A percentile compares a stretch with the other conserved stretches of the same genome.
These are phyloP conservation scores for Senna siamea DNA, from an alignment of 306 rosid species.

Conservation along the genomic window DNA sequence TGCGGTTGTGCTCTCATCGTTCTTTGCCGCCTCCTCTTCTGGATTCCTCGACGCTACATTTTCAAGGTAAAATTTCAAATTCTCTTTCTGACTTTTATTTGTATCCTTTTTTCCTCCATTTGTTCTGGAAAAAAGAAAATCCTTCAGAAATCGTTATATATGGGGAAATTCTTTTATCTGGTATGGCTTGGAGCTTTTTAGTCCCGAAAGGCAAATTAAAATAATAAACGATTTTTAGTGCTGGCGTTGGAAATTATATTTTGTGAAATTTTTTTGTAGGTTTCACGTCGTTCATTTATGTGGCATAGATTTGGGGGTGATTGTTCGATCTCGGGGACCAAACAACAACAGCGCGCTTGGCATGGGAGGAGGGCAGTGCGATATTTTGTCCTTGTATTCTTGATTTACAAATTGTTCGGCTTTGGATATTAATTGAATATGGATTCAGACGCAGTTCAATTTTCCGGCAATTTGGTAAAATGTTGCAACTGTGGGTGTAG, in stretches of 20 bases:
- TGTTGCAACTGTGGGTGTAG: conserved; percentile 72
- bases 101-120: not conserved
- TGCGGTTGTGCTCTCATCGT: conserved; percentile 35
- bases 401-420: conserved; percentile 43
- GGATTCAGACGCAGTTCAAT: conserved; percentile 61
- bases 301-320: conserved; percentile 45
- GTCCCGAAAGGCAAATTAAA: too few species aligned
- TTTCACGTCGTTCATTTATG: conserved; percentile 1
- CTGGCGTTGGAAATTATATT: not conserved
- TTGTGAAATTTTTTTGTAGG: conserved; percentile 15
- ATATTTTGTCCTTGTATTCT: conserved; percentile 31
- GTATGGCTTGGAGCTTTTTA: too few species aligned
- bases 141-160: not conserved
- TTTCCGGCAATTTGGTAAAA: conserved; percentile 60
- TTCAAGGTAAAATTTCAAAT: conserved; percentile 48
- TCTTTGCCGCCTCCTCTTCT: conserved; percentile 34
- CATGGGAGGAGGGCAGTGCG: conserved; percentile 42
- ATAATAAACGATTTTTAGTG: not conserved
- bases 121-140: not conserved
- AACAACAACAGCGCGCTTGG: conserved; percentile 29
- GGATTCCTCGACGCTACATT: conserved; percentile 38
- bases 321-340: conserved; percentile 51
- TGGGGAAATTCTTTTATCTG: not conserved
- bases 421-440: conserved; percentile 55
- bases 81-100: not conserved